phyloP scores from a whole-genome alignment of 129 eudicot species.

The Saussurea involucrata region DNA sequence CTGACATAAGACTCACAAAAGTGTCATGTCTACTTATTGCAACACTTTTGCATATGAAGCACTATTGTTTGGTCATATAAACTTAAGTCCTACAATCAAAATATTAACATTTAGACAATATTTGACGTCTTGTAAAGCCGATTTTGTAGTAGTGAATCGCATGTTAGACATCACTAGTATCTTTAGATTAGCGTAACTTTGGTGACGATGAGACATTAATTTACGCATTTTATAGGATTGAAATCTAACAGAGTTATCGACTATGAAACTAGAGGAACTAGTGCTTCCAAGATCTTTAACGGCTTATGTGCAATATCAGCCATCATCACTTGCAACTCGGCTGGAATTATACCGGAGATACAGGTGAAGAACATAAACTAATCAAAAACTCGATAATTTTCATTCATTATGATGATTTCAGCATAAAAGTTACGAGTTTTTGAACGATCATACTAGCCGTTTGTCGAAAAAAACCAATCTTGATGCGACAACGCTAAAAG shows the following conservation, averaged over 20 bases:
- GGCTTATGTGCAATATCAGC: conserved; percentile 60
- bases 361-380: conserved; percentile 33
- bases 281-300: conserved; percentile 33
- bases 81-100: neutral
- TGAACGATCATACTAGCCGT: neutral
- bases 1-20: too few relatives aligned
- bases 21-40: neutral
- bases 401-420: neutral
- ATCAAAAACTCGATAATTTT: neutral
- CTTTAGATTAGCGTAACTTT: neutral
- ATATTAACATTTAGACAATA: too few relatives aligned
- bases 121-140: neutral
- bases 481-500: neutral
- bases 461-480: neutral
- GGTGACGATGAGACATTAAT: neutral
- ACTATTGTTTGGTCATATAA: neutral
- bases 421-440: neutral
- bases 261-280: conserved; percentile 40
- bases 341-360: conserved; percentile 59
- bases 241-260: conserved; percentile 21
- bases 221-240: conserved; percentile 24
- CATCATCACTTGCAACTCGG: conserved; percentile 44
- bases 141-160: neutral
- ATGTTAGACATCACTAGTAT: neutral
- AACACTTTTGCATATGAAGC: neutral